These are phyloP conservation scores for Decorospora gaudefroyi DNA, from an alignment of 2,329 filamentous ascomycete genomes.

Conservation along the genomic window DNA sequence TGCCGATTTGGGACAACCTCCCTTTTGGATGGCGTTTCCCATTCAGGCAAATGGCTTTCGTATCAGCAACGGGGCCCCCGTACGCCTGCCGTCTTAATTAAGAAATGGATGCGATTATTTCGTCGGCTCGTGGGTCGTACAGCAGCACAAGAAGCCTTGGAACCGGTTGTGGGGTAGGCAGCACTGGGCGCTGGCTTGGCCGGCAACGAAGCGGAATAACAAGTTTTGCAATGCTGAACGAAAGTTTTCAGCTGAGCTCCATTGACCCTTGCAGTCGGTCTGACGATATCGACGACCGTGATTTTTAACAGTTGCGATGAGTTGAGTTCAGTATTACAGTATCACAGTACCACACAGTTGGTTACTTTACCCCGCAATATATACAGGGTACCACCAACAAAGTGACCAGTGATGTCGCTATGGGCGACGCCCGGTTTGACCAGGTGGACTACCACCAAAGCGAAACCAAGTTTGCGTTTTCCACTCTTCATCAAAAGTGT, in stretches of 20 bases:
- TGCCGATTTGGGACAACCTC: neutral
- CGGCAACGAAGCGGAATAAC: slow-evolving; percentile 1
- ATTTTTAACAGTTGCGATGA: neutral
- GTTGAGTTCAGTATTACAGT: slow-evolving; percentile 2
- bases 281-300: neutral
- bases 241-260: neutral
- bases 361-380: slow-evolving; percentile 36
- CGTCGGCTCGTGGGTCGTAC: slow-evolving; percentile 6
- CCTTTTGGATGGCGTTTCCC: neutral
- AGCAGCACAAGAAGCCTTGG: slow-evolving; percentile 7
- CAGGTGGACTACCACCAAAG: no score
- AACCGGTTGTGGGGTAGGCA: slow-evolving; percentile 16
- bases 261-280: neutral
- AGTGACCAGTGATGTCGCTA: slow-evolving; percentile 26
- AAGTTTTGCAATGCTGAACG: slow-evolving; percentile 9
- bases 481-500: neutral
- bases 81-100: neutral
- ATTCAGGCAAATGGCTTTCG: slow-evolving; percentile 8
- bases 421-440: no score
- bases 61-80: neutral
- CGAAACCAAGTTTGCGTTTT: no score
- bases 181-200: slow-evolving; percentile 6
- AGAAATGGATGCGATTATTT: slow-evolving; percentile 2
- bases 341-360: slow-evolving; percentile 12
- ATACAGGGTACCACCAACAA: slow-evolving; percentile 20